Evolutionary conservation across 2,329 filamentous ascomycete species (phyloP), one percentile per base, ranked within the genome.

Genomic region (Fusarium kyushuense): DNA sequence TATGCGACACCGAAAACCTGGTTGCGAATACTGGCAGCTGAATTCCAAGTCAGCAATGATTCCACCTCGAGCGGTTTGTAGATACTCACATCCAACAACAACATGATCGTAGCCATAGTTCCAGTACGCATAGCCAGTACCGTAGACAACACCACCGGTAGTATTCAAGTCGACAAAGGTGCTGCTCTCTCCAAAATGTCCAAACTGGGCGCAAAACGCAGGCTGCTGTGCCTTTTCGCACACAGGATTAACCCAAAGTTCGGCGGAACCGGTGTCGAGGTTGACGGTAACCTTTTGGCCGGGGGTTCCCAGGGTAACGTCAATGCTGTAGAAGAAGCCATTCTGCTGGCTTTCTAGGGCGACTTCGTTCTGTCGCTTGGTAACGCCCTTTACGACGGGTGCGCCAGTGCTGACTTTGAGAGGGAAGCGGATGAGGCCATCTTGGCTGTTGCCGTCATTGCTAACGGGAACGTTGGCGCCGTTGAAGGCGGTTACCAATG

Each of bases 211-310:
- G 65, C 78, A 80, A 30, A 76, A 74, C 0, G 53, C 40, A 1
- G 68, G 65, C 30, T 79, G 71, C 8, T 61, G 51, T 1, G 78
- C 69, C 41, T 76, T 77, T 52, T 67, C 68, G 67, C 80, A 82
- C 10, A 76, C 71, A 9, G 80, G 80, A 56, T 82, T 81, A 36
- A 82, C 78, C 80, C 80, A 82, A 7, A 81, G 74, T 66, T 82
- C 80, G 11, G 75, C 72, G 6, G 80, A 81, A 17, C 79, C 79
- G 1, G 80, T 82, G 59, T 82, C 80, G 48, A 82, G 76, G 61
- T 79, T 76, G 62, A 82, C 78, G 33, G 73, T 78, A 43, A 82
- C 77, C 6, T 67, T 55, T 56, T 81, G 79, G 7, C 74, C 73
- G 6, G 80, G 80, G 0, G 76, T 80, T 11, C 80, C 80, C 35